Base-by-base conservation (phyloP, 2,329 filamentous ascomycete genomes). In the Epicoccum sorghinum region DNA sequence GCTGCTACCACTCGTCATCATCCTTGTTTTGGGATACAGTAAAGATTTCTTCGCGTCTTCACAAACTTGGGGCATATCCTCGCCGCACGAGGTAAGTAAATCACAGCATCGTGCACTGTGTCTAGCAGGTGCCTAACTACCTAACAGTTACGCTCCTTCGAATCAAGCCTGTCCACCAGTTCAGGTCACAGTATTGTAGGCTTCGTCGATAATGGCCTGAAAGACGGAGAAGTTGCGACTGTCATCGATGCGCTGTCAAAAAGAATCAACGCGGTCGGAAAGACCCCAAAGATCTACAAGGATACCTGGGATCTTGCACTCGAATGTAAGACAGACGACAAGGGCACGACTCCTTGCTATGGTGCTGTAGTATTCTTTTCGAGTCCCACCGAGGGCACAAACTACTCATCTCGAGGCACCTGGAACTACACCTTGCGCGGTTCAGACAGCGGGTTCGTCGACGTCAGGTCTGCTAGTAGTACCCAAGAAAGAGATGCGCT, bases 371-470 rank as follows among this genome's bases (percentile, higher is more conserved):
- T 67, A 1, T 68, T 69, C 33, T 46, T 46, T 5, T 66, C 62
- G 1, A 65, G 62, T 24, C 64, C 65, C 3, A 62, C 36, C 14
- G 44, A 62, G 30, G 82, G 80, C 6, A 47, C 57, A 9, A 53
- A 54, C 18, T 30, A 39, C 5, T 64, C 57, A 13, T 23, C 43
- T 9, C 52, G 45, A 27, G 66, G 66, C 18, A 51, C 36, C 0
- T 69, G 65, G 66, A 66, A 69, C 50, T 67, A 68, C 22, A 68
- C 63, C 1, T 42, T 69, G n/a, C 62, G 60, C n/a, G 62, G 51
- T 3, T 52, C 56, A 30, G 23, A 33, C 10, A 29, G 39, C 8
- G 56, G 55, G 7, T 42, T 18, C 8, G 46, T 52, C 5, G 58
- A 69, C 38, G 51, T 69, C 24, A 65, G 41, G 12, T 58, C 40